These are phyloP conservation scores for Akebia trifoliata DNA, from an alignment of 164 flowering plant species.

Conservation along the genomic window DNA sequence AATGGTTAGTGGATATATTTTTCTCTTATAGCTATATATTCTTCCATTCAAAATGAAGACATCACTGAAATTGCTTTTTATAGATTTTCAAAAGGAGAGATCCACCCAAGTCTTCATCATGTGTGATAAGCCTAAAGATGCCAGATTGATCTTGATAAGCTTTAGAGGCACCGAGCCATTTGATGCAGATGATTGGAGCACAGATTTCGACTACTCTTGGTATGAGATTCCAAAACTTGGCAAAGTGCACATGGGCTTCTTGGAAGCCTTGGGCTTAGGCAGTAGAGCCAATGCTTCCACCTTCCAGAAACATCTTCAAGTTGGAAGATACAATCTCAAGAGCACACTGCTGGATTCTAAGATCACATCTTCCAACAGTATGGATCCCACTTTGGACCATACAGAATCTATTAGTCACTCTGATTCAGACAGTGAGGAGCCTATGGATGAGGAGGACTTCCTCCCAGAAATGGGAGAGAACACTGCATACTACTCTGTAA, in stretches of 20 bases:
- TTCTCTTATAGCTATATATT: neutral
- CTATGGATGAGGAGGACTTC: neutral
- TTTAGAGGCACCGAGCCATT: conserved; percentile 87
- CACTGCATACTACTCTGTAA: conserved; percentile 54
- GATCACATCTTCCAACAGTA: too few relatives aligned
- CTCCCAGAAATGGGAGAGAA: conserved; percentile 33
- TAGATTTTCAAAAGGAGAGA: conserved; percentile 54
- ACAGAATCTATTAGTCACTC: too few relatives aligned
- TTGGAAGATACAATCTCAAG: too few relatives aligned
- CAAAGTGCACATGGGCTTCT: conserved; percentile 71
- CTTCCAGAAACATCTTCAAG: conserved; percentile 40
- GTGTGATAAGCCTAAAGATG: conserved; percentile 52
- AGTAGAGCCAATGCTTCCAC: conserved; percentile 45
- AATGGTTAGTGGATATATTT: conserved; percentile 41
- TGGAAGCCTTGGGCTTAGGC: conserved; percentile 70
- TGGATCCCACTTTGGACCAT: too few relatives aligned
- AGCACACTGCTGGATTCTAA: too few relatives aligned
- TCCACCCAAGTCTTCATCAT: conserved; percentile 65
- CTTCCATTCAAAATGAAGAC: neutral
- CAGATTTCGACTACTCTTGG: conserved; percentile 82
- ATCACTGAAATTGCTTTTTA: neutral
- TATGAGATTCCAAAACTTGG: conserved; percentile 66
- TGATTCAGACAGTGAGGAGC: too few relatives aligned
- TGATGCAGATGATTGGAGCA: conserved; percentile 73
- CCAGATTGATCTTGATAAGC: conserved; percentile 57